Base-by-base conservation (phyloP, 768 basidiomycete genomes). In the Termitomyces bulborhizus region DNA sequence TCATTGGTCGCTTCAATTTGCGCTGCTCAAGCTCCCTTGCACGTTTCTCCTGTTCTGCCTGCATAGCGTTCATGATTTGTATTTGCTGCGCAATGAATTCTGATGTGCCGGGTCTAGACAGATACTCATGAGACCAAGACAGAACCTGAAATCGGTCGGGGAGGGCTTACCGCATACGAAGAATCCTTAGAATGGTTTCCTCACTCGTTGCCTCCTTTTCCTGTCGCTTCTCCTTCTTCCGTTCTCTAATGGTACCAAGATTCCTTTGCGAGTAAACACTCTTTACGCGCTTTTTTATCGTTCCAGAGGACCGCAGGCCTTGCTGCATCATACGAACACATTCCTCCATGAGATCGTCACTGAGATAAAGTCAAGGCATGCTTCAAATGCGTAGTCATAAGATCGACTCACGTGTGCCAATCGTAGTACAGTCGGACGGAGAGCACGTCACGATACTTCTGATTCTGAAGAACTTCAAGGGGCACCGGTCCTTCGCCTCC, bases 301-400 rank as follows among this genome's bases (percentile, higher is more conserved):
- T 81, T 6, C 90, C 83, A 1, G 85, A 78, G 4, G 81, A 78
- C 13, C 88, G 82, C 36, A 98, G 74, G 11, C 81, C 88, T 62
- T 92, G 87, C 65, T 96, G 94, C 85, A 96, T 94, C 76, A 93
- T 89, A 7, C 90, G 85, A 18, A 97, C 93, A 61, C 93, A 97
- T 72, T 97, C 94, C 69, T 97, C 90, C 88, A 92, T 94, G 31
- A 92, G 71, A 11, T 82, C 83, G 66, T 91, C 90, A 40, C 90
- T 91, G 60, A 21, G 53, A 51, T 4, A 21, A 32, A 27, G 39
- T 59, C 43, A 66, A 46, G 48, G 41, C 59, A 41, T 57, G 60
- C 31, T 51, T 13, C 34, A 48, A 51, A 47, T 9, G 2, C 24
- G 13, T 8, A 39, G 4, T 42, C 24, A 29, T 24, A 36, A 15